These are phyloP conservation scores for Viola odorata DNA, from an alignment of 345 rosid genomes.

Conservation along the genomic window DNA sequence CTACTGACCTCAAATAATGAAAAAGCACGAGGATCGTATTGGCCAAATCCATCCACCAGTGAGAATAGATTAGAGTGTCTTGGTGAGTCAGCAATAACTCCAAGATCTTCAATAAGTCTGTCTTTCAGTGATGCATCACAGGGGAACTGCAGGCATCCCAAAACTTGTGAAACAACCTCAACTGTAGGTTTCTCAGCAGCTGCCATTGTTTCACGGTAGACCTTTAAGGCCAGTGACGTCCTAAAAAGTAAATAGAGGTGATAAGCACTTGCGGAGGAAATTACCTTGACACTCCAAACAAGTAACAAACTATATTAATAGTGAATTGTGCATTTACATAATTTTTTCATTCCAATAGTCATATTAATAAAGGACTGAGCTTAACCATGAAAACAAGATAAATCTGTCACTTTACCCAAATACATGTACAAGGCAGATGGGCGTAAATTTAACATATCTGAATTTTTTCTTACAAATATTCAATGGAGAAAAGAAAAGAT, in stretches of 20 bases:
- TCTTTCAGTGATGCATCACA: conserved; percentile 52
- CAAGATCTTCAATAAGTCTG: conserved; percentile 61
- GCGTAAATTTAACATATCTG: neutral
- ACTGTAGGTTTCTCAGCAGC: conserved; percentile 62
- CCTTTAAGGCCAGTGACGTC: conserved; percentile 67
- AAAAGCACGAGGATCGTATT: conserved; percentile 91
- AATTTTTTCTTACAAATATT: conserved; percentile 5
- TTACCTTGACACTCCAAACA: neutral
- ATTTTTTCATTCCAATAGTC: neutral
- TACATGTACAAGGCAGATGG: neutral
- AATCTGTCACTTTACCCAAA: too few species aligned
- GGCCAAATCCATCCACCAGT: conserved; percentile 86
- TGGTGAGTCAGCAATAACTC: conserved; percentile 43
- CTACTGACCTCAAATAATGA: conserved; percentile 71
- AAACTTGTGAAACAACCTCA: conserved; percentile 74
- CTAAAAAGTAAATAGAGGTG: conserved; percentile 28
- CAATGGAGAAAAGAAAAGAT: conserved; percentile 1
- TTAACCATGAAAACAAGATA: neutral
- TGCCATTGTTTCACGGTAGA: conserved; percentile 61
- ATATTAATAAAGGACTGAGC: neutral
- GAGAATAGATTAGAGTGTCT: conserved; percentile 50
- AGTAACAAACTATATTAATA: neutral
- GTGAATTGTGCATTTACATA: neutral
- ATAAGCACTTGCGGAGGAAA: conserved; percentile 13
- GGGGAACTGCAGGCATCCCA: conserved; percentile 87